Evolutionary conservation across 2,329 filamentous ascomycete species (phyloP), one percentile per base, ranked within the genome.

Genomic region (Epichloe sp.): DNA sequence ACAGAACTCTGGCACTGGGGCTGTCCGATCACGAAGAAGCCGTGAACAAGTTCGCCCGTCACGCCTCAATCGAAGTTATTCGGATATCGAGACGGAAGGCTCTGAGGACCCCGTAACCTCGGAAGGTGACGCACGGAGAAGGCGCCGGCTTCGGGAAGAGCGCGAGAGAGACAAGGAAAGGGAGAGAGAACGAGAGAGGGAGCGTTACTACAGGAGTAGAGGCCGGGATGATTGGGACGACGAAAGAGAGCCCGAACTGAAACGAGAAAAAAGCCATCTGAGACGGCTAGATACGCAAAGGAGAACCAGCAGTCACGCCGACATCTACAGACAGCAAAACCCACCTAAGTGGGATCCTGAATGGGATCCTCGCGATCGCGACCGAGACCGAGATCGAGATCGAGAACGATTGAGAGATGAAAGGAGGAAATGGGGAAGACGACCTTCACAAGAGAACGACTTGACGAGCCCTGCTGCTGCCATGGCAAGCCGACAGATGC

Each of bases 271-370:
- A 35, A 57, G 53, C 26, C 67, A 71, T 54, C 58, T 68, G 12
- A 60, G 66, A 34, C 65, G 71, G n/a, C 66, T 71, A 1, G 71
- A 71, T 1, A 58, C 63, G 14, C 62, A 69, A 31, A 65, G 72
- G 45, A 63, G 74, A 44, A 72, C 74, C 3, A 75, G 73, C 61
- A 76, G 73, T 56, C 73, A 76, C 53, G 71, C 72, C 23, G 74
- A 77, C 53, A 63, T 70, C 36, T 73, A 75, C 53, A 65, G 73
- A 21, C 62, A 68, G 44, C 63, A 68, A 11, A 67, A 68, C 17
- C 59, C 63, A 49, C 58, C 58, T 6, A 57, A 62, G 5, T 65
- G 65, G 57, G 68, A 71, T 37, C 47, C 58, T 6, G 58, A 62
- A 6, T 65, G 65, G 57, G 68, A 71, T 37, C 47, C 58, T 37